Percentiles rank a stretch among this genome's conserved stretches.
phyloP scores from a whole-genome alignment of 768 basidiomycete genomes.

The Termitomyces bulborhizus region DNA sequence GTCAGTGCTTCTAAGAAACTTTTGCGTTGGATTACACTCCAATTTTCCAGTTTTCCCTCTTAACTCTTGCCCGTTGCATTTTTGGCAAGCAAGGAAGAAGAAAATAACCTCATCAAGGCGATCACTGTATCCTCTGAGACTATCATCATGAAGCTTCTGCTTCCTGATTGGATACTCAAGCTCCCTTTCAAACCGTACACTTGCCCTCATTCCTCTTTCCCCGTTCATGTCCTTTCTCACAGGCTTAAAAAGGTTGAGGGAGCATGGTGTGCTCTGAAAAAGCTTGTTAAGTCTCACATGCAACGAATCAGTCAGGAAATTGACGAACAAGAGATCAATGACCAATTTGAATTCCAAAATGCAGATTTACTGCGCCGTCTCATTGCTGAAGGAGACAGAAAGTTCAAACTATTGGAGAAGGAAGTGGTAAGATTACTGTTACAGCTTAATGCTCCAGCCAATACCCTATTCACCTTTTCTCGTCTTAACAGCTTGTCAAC shows the following conservation, averaged over 20 bases:
- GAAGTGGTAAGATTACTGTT: slow-evolving; percentile 14
- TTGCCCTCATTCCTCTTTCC: no score
- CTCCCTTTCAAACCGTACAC: no score
- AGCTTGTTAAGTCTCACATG: background rate
- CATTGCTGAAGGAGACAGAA: slow-evolving; percentile 14
- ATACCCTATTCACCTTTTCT: background rate
- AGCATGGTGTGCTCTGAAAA: background rate
- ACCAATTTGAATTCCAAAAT: slow-evolving; percentile 1
- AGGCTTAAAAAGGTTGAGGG: slow-evolving; percentile 15
- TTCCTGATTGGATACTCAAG: no score
- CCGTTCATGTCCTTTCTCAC: background rate
- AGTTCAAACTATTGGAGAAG: slow-evolving; percentile 12
- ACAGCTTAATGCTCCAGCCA: background rate
- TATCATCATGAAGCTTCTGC: no score
- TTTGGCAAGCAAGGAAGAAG: no score
- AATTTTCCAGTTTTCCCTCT: no score
- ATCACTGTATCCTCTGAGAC: no score
- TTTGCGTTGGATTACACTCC: no score
- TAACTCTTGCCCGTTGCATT: no score
- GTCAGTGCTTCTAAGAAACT: no score
- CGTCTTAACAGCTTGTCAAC: slow-evolving; percentile 15
- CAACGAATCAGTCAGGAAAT: slow-evolving; percentile 9
- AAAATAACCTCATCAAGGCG: no score
- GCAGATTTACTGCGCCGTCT: slow-evolving; percentile 15
- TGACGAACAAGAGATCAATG: no score